A percentile compares a stretch with the other conserved stretches of the same genome.
Conservation (phyloP, 106 monocot species). For the Acorus gramineus region DNA sequence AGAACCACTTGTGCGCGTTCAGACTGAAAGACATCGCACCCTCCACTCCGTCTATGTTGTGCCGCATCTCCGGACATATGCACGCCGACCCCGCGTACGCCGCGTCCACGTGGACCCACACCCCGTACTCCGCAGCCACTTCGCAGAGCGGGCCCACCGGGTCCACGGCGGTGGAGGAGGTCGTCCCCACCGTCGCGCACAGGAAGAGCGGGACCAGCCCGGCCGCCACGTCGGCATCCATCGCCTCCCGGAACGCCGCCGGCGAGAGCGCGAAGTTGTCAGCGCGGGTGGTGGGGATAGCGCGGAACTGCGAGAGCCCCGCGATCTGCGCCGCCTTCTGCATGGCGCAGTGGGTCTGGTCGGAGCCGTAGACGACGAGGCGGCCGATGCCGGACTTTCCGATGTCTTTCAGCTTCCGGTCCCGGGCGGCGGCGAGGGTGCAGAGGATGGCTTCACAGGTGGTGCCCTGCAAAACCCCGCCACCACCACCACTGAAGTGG, state of each 20-base stretch:
- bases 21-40: conserved; percentile 35
- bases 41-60: conserved; percentile 33
- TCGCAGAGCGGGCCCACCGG: conserved; percentile 12
- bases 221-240: conserved; percentile 23
- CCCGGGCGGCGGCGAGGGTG: no score
- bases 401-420: no score
- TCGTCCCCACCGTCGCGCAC: conserved; percentile 52
- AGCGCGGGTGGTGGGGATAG: conserved; percentile 11
- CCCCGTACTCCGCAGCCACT: conserved; percentile 17
- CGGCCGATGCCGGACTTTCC: no score
- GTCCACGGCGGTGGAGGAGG: conserved; percentile 39
- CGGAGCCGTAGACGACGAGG: no score
- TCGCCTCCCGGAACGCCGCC: conserved; percentile 2
- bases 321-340: no score
- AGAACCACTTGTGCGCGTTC: conserved; percentile 54
- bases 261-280: conserved; percentile 23
- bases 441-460: no score
- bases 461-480: no score
- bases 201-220: conserved; percentile 36
- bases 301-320: conserved; percentile 2
- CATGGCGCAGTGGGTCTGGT: no score
- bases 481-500: no score
- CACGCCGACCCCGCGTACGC: conserved; percentile 50
- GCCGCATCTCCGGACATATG: conserved; percentile 52
- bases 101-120: conserved; percentile 53